These are phyloP conservation scores for Urostyla sp. DNA, from an alignment of 73 alveolate species.

Conservation along the genomic window DNA sequence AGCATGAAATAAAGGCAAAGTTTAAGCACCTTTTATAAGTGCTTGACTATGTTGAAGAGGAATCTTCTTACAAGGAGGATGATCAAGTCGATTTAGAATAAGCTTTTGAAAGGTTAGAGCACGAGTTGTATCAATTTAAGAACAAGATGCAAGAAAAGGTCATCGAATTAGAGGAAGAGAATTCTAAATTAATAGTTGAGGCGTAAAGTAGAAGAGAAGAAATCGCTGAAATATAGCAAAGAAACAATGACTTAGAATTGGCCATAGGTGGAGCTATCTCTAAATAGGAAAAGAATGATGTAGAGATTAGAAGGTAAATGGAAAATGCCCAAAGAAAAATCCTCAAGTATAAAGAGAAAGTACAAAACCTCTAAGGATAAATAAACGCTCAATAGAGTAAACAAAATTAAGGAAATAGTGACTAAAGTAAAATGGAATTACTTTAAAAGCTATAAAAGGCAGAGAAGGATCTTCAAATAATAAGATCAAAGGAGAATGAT, in stretches of 20 bases:
- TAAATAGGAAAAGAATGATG: constrained; percentile 16
- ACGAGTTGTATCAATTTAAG: constrained; percentile 11
- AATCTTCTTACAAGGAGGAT: constrained; percentile 61
- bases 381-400: no score
- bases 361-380: no score
- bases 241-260: constrained; percentile 13
- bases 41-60: constrained; percentile 46
- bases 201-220: background rate
- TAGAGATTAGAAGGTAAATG: constrained; percentile 34
- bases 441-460: no score
- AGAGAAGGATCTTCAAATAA: background rate
- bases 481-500: background rate
- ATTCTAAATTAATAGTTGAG: background rate
- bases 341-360: constrained; percentile 26
- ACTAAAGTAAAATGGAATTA: background rate
- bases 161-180: constrained; percentile 1
- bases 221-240: background rate
- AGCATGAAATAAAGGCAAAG: constrained; percentile 74
- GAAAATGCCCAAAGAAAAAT: constrained; percentile 41
- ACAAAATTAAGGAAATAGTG: constrained; percentile 4
- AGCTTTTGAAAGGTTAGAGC: constrained; percentile 59
- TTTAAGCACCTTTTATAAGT: constrained; percentile 57
- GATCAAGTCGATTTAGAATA: constrained; percentile 70
- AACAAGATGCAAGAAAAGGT: constrained; percentile 6
- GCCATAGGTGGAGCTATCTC: constrained; percentile 3